These are phyloP conservation scores for Juncus effusus DNA, from an alignment of 176 grass and related monocot species.

Conservation along the genomic window DNA sequence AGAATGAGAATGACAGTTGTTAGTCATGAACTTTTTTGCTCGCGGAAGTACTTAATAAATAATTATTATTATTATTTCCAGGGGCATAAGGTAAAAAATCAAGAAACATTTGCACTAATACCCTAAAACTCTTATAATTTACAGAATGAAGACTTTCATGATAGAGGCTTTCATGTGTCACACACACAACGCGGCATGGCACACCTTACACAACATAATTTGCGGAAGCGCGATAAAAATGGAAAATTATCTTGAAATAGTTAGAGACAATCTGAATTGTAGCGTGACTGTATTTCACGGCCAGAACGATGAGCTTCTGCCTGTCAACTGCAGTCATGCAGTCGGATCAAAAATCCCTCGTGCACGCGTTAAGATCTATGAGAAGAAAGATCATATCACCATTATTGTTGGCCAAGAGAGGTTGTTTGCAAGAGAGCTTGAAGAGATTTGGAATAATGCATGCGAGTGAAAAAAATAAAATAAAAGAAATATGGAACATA, in stretches of 20 bases:
- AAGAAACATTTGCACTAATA: background rate
- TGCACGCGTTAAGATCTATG: constrained; percentile 60
- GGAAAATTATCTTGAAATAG: constrained; percentile 59
- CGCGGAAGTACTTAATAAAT: background rate
- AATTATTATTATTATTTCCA: too few species aligned
- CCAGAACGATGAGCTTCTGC: constrained; percentile 79
- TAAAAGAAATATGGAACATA: too few species aligned
- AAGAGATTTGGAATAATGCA: constrained; percentile 62
- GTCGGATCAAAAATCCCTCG: constrained; percentile 47
- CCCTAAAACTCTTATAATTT: background rate
- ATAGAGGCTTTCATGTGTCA: constrained; percentile 94
- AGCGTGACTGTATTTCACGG: constrained; percentile 74
- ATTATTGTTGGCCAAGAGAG: constrained; percentile 76
- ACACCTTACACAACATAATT: constrained; percentile 98
- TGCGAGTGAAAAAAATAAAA: constrained; percentile 24
- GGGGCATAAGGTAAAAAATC: too few species aligned
- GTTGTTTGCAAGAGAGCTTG: constrained; percentile 79
- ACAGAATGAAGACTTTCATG: constrained; percentile 71
- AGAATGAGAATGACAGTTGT: background rate
- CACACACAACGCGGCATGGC: constrained; percentile 97
- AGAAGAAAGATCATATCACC: constrained; percentile 81
- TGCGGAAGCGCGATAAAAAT: constrained; percentile 61
- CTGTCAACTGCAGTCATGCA: constrained; percentile 59
- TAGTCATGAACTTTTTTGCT: background rate
- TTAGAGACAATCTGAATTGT: constrained; percentile 42